A percentile compares a stretch with the other conserved stretches of the same genome.
These are phyloP conservation scores for Tulasnella sp. DNA, from an alignment of 768 basidiomycete species.

Conservation along the genomic window DNA sequence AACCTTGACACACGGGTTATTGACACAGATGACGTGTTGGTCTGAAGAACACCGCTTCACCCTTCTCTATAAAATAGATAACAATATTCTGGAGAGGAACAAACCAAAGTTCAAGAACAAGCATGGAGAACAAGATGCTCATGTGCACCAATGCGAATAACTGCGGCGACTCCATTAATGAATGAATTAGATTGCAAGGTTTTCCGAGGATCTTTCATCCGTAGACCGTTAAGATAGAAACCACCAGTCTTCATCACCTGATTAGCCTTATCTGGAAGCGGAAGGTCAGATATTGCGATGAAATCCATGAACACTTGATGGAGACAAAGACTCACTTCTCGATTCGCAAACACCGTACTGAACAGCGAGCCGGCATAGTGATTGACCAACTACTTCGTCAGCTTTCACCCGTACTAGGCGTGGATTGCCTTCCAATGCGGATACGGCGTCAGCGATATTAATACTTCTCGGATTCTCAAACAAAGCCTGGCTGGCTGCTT, in stretches of 20 bases:
- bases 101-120: too few relatives aligned
- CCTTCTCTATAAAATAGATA: too few relatives aligned
- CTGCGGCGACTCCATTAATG: too few relatives aligned
- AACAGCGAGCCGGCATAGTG: conserved; percentile 50
- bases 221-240: conserved; percentile 55
- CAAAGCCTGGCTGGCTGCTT: conserved; percentile 34
- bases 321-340: conserved; percentile 36
- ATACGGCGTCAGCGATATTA: conserved; percentile 41
- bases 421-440: conserved; percentile 51
- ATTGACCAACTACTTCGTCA: conserved; percentile 37
- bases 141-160: too few relatives aligned
- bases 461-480: conserved; percentile 35
- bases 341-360: conserved; percentile 47
- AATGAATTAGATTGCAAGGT: too few relatives aligned
- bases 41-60: too few relatives aligned
- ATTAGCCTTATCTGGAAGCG: conserved; percentile 44
- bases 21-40: too few relatives aligned
- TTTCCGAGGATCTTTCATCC: conserved; percentile 38
- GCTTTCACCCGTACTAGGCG: conserved; percentile 39
- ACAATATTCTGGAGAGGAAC: too few relatives aligned
- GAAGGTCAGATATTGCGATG: too few relatives aligned
- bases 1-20: too few relatives aligned
- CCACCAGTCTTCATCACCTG: conserved; percentile 51
- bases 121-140: too few relatives aligned
- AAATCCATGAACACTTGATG: background rate